phyloP scores from a whole-genome alignment of 495 filamentous ascomycete genomes.

The Annulohypoxylon moriforme region DNA sequence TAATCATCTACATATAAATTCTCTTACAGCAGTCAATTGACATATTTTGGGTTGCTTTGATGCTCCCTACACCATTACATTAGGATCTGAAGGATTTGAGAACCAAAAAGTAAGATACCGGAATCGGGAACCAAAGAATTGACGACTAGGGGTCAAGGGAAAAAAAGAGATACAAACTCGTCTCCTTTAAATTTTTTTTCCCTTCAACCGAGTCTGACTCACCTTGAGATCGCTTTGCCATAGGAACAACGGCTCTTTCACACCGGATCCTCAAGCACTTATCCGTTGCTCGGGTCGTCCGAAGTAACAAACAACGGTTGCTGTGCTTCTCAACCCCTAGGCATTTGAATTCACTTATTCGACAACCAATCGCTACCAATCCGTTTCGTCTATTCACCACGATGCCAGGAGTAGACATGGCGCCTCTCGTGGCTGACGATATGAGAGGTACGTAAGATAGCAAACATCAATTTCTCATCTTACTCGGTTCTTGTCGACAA shows the following conservation, averaged over 20 bases:
- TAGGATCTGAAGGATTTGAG: background rate
- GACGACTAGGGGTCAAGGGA: background rate
- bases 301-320: slow-evolving; percentile 36
- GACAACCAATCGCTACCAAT: background rate
- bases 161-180: slow-evolving; percentile 1
- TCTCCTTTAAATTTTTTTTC: slow-evolving; percentile 20
- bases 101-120: background rate
- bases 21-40: background rate
- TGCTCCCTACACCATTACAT: background rate
- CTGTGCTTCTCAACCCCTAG: background rate
- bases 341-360: background rate
- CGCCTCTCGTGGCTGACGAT: slow-evolving; percentile 60
- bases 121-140: background rate
- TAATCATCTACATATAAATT: background rate
- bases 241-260: slow-evolving; percentile 14
- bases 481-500: background rate
- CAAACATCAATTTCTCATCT: slow-evolving; percentile 5
- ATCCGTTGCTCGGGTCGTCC: slow-evolving; percentile 35
- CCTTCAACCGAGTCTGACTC: slow-evolving; percentile 31
- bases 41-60: background rate
- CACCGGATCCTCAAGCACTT: slow-evolving; percentile 30
- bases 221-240: slow-evolving; percentile 14
- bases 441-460: slow-evolving; percentile 56
- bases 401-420: slow-evolving; percentile 61
- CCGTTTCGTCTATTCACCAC: slow-evolving; percentile 29